These are phyloP conservation scores for Rosellinia necatrix DNA, from an alignment of 2,329 filamentous ascomycete genomes.

Conservation along the genomic window DNA sequence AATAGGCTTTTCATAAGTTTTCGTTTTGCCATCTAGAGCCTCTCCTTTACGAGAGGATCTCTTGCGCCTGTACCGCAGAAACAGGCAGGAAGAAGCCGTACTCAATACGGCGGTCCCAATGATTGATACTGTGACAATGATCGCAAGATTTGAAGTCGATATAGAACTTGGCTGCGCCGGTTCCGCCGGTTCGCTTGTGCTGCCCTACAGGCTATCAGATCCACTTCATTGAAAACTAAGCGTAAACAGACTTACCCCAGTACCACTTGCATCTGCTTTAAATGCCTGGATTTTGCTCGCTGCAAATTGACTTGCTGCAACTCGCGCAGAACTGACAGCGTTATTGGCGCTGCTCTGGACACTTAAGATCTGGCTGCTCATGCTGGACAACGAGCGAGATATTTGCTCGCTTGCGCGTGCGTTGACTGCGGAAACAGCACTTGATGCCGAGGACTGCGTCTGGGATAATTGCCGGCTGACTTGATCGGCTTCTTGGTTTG, in stretches of 20 bases:
- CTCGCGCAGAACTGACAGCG: conserved; percentile 56
- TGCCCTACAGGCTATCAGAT: conserved; percentile 27
- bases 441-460: conserved; percentile 39
- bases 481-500: conserved; percentile 37
- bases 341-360: conserved; percentile 37
- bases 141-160: conserved; percentile 38
- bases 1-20: conserved; percentile 30
- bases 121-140: conserved; percentile 37
- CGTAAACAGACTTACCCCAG: conserved; percentile 25
- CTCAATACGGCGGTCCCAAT: conserved; percentile 37
- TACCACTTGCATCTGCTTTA: conserved; percentile 28
- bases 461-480: conserved; percentile 38
- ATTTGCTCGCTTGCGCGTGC: conserved; percentile 34
- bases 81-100: conserved; percentile 28
- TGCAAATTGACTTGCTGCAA: conserved; percentile 53
- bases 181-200: conserved; percentile 30
- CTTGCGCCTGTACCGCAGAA: conserved; percentile 37
- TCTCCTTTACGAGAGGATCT: conserved; percentile 22
- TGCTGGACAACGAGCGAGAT: conserved; percentile 34
- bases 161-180: conserved; percentile 36
- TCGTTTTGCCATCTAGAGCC: conserved; percentile 19
- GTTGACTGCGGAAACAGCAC: conserved; percentile 35
- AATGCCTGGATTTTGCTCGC: conserved; percentile 37
- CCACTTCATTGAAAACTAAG: neutral
- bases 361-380: conserved; percentile 40